These are phyloP conservation scores for Udeniomyces megalosporus DNA, from an alignment of 768 basidiomycete species.

Conservation along the genomic window DNA sequence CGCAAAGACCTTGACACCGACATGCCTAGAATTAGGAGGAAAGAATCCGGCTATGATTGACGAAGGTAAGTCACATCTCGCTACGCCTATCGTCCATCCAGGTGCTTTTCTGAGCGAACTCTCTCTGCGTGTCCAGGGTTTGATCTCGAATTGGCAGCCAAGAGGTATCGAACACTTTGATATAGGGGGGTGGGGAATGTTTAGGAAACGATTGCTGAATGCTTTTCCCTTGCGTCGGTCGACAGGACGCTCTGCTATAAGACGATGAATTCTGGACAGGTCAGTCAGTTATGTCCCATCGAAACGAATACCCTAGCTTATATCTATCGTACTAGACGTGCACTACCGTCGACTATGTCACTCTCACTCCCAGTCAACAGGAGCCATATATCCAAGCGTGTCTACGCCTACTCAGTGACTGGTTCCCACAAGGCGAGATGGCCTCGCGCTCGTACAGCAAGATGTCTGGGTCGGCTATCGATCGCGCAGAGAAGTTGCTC, in stretches of 20 bases:
- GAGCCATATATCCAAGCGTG: background rate
- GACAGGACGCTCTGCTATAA: too few species aligned
- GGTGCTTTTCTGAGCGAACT: too few species aligned
- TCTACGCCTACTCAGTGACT: background rate
- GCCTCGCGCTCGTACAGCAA: constrained; percentile 3
- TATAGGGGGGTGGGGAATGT: too few species aligned
- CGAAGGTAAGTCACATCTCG: too few species aligned
- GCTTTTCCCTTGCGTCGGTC: too few species aligned
- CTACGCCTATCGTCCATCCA: too few species aligned
- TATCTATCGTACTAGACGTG: constrained; percentile 9
- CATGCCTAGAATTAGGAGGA: constrained; percentile 30
- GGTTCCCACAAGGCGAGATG: constrained; percentile 11
- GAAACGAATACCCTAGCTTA: constrained; percentile 21
- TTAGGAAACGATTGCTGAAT: too few species aligned
- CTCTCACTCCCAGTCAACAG: background rate
- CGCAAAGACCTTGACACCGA: constrained; percentile 28
- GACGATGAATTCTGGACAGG: too few species aligned
- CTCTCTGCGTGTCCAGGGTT: too few species aligned
- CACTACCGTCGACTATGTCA: background rate
- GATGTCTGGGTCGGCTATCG: background rate
- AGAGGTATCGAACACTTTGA: too few species aligned
- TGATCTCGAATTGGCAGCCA: too few species aligned
- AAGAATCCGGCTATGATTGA: constrained; percentile 29
- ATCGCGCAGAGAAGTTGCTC: constrained; percentile 20
- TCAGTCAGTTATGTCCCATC: constrained; percentile 20